These are phyloP conservation scores for Pseudozyma hubeiensis DNA, from an alignment of 1,284 basidiomycete species.

Conservation along the genomic window DNA sequence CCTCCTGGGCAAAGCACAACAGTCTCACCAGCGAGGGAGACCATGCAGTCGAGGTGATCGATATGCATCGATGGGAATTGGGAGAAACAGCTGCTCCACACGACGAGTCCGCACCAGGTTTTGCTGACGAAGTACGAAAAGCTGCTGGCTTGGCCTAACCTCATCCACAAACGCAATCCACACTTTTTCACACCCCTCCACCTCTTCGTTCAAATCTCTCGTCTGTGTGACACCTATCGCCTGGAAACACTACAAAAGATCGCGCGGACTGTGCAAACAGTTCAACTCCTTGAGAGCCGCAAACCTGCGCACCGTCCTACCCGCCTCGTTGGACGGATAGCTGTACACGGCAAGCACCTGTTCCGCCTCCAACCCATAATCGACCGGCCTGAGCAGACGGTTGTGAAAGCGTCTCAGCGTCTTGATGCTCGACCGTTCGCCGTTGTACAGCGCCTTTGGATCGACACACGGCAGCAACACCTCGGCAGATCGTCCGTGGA, in stretches of 20 bases:
- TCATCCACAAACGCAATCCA: neutral
- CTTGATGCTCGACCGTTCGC: constrained; percentile 17
- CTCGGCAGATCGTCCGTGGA: constrained; percentile 30
- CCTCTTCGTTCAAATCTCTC: neutral
- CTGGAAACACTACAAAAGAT: constrained; percentile 14
- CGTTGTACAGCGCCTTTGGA: constrained; percentile 28
- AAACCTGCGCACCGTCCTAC: constrained; percentile 30
- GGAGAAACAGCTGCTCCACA: constrained; percentile 62
- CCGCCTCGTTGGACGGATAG: constrained; percentile 25
- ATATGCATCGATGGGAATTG: constrained; percentile 69
- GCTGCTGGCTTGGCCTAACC: constrained; percentile 57
- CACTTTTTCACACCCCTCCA: constrained; percentile 1
- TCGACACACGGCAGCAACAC: constrained; percentile 36
- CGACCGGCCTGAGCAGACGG: constrained; percentile 23
- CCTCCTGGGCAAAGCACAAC: constrained; percentile 76
- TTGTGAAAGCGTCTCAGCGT: constrained; percentile 27
- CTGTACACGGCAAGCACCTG: constrained; percentile 34
- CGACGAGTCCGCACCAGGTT: constrained; percentile 26
- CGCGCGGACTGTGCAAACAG: constrained; percentile 11
- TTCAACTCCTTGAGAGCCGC: constrained; percentile 37
- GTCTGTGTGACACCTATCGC: neutral
- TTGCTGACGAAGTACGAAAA: constrained; percentile 62
- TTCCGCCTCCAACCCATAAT: constrained; percentile 25
- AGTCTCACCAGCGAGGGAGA: constrained; percentile 68
- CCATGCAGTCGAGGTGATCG: constrained; percentile 67